A percentile compares a stretch with the other conserved stretches of the same genome.
Conservation (phyloP, 176 grass and related monocot species). For the Rhynchospora tenuis region DNA sequence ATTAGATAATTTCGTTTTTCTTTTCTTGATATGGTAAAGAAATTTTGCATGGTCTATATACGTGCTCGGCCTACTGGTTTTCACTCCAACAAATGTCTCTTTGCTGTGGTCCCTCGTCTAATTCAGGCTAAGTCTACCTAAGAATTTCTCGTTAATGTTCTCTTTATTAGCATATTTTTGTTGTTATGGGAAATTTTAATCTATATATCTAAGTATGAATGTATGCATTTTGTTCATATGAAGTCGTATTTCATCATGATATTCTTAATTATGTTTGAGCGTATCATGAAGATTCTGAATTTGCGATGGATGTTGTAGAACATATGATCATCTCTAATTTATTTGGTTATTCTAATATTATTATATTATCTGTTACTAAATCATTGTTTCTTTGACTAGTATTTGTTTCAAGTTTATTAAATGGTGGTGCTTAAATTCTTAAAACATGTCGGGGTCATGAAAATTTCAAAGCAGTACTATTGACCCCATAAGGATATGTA, state of each 20-base stretch:
- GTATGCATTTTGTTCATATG: not conserved
- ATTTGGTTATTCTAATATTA: not conserved
- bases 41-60: not conserved
- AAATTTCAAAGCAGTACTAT: not conserved
- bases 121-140: conserved; percentile 27
- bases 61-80: not conserved
- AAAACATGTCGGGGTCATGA: not conserved
- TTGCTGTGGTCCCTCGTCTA: not conserved
- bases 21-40: not conserved
- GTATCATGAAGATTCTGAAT: not conserved
- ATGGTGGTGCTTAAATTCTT: not conserved
- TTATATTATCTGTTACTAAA: not conserved
- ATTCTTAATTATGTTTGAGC: not conserved
- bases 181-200: conserved; percentile 14
- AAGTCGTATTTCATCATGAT: conserved; percentile 3
- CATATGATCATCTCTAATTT: not conserved
- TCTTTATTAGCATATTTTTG: conserved; percentile 3
- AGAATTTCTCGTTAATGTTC: conserved; percentile 18
- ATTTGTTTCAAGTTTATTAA: not conserved
- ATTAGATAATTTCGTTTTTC: not conserved
- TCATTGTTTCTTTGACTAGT: not conserved
- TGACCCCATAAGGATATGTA: too few species aligned
- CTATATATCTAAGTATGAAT: not conserved
- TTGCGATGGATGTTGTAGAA: not conserved
- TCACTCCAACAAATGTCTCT: conserved; percentile 4